Evolutionary conservation across 2,329 filamentous ascomycete genomes (phyloP).

Genomic region (Pyrenochaeta sp.): DNA sequence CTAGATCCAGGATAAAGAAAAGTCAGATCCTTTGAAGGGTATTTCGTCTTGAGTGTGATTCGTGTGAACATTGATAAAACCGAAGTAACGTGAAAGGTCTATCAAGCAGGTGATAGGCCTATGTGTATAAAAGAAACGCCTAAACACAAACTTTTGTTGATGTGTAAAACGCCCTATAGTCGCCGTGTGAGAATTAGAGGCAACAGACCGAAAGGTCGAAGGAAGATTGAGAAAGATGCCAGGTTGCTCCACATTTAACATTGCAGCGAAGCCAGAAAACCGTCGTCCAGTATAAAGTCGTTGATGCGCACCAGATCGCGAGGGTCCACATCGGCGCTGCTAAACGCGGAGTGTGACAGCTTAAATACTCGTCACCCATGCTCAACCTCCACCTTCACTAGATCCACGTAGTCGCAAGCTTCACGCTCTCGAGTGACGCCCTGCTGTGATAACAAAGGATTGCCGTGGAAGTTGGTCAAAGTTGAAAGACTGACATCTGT

Average conservation of each 20-base stretch:
- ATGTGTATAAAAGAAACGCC: slow-evolving; percentile 42
- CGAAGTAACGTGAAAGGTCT: slow-evolving; percentile 30
- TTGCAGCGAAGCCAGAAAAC: slow-evolving; percentile 63
- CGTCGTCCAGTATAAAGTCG: slow-evolving; percentile 60
- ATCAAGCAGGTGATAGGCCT: slow-evolving; percentile 30
- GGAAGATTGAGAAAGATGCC: slow-evolving; percentile 4
- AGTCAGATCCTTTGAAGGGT: slow-evolving; percentile 29
- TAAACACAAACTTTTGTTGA: slow-evolving; percentile 41
- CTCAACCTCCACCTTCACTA: slow-evolving; percentile 60
- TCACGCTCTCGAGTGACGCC: slow-evolving; percentile 62
- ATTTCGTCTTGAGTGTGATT: slow-evolving; percentile 33
- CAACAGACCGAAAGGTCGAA: slow-evolving; percentile 25
- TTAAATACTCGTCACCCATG: slow-evolving; percentile 58
- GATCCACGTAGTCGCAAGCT: slow-evolving; percentile 63
- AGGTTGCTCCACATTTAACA: slow-evolving; percentile 26
- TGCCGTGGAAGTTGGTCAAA: slow-evolving; percentile 72
- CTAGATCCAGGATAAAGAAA: slow-evolving; percentile 23
- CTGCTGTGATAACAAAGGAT: slow-evolving; percentile 60
- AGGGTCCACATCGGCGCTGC: slow-evolving; percentile 62
- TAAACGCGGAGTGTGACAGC: slow-evolving; percentile 62
- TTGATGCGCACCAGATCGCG: slow-evolving; percentile 66
- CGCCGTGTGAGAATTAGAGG: slow-evolving; percentile 29
- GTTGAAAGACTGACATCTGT: slow-evolving; percentile 67
- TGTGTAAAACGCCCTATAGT: slow-evolving; percentile 29
- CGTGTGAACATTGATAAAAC: slow-evolving; percentile 36